Evolutionary conservation across 108 stramenopile genomes (phyloP), one percentile per base, ranked within the genome.

Genomic region (Aurantiochytrium sp.): DNA sequence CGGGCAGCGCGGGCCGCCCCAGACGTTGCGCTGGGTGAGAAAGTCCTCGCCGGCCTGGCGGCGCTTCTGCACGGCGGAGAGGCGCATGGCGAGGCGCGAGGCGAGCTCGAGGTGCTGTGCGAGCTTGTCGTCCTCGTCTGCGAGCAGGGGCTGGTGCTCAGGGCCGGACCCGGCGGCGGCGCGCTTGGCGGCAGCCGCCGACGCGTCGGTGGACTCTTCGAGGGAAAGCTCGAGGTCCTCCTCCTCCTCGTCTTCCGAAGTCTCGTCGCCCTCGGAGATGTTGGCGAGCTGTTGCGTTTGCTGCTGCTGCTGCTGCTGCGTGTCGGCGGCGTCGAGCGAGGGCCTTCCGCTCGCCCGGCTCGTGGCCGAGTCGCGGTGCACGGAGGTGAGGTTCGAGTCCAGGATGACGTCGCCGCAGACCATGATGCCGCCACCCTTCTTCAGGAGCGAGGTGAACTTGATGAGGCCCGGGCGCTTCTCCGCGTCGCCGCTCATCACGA

Each of bases 371-470:
- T 41, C 45, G 19, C 45, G 39, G 30, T 81, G 73, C 45, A 27
- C 45, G 45, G 24, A 10, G 3, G 39, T 24, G 24, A 81, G 21
- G 12, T 12, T 30, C 17, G 39, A 41, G 32, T 41, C 45, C 12
- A 81, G 12, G 24, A 81, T 81, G 42, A 81, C 73, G 73, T 81
- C 73, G 12, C 73, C 73, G 24, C 73, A 81, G 30, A 81, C 32
- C 42, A 48, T 48, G 27, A 81, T 48, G 45, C 73, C 73, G 32
- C 73, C 73, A 24, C 73, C 73, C 45, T 81, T 81, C 12, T 48
- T 81, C 21, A 81, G 73, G 2, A 81, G 45, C 21, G 73, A 81
- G 19, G 73, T 81, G 45, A 81, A 81, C 73, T 81, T 81, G 73
- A 81, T 30, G 45, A 81, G 73, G 12, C 45, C 42, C n/a, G 39